Conservation (phyloP, 208 protist species). For the Leishmania tarentolae region DNA sequence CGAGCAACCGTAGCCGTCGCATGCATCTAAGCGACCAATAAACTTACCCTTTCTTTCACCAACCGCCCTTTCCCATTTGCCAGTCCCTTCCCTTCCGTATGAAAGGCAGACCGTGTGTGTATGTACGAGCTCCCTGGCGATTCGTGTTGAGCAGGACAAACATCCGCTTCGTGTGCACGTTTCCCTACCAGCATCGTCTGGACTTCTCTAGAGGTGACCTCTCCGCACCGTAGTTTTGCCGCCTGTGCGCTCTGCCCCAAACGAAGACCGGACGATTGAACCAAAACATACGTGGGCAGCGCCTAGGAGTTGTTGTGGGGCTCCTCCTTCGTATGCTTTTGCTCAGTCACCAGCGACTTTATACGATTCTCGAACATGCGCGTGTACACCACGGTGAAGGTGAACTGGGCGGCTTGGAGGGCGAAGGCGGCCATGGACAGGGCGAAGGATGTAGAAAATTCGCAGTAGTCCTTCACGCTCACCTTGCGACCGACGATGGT, state of each 20-base stretch:
- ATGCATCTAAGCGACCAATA: neutral
- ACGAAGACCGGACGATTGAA: neutral
- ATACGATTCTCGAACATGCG: constrained; percentile 27
- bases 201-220: neutral
- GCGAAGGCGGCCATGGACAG: constrained; percentile 24
- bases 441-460: constrained; percentile 24
- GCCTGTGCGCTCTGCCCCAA: neutral
- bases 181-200: neutral
- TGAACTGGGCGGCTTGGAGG: constrained; percentile 30
- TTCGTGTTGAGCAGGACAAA: neutral
- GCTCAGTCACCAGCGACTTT: constrained; percentile 30
- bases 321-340: constrained; percentile 23
- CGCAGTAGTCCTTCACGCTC: constrained; percentile 31
- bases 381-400: constrained; percentile 26
- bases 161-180: neutral
- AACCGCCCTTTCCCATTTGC: neutral
- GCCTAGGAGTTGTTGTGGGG: neutral
- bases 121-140: neutral
- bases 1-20: neutral
- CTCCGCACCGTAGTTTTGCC: neutral
- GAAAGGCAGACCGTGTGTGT: neutral
- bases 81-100: neutral
- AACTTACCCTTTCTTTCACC: neutral
- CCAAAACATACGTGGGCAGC: constrained; percentile 1
- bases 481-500: constrained; percentile 18